A percentile compares a stretch with the other conserved stretches of the same genome.
Conservation (phyloP, 495 filamentous ascomycete genomes). For the Daldinia bambusicola region DNA sequence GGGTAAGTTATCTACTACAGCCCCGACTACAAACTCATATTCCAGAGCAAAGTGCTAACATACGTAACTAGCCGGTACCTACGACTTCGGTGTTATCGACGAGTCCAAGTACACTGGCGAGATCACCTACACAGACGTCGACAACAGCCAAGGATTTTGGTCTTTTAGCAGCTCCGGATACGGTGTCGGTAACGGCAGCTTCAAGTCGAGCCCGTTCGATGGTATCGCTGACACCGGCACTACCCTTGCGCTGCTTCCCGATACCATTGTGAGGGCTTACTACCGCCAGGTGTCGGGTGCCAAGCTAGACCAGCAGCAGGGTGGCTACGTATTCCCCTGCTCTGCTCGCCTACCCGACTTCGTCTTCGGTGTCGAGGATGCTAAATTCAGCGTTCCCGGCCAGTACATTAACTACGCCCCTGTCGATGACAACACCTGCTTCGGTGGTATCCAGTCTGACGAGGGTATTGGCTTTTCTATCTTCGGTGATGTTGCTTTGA, state of each 20-base stretch:
- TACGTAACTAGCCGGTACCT: conserved; percentile 61
- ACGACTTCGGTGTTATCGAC: conserved; percentile 79
- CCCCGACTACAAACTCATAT: neutral
- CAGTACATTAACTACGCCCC: conserved; percentile 65
- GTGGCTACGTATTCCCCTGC: conserved; percentile 77
- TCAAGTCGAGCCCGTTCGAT: conserved; percentile 50
- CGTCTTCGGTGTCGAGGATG: conserved; percentile 63
- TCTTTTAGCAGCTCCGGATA: conserved; percentile 70
- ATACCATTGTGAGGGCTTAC: conserved; percentile 66
- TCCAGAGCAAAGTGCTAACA: conserved; percentile 12
- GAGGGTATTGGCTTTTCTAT: conserved; percentile 71
- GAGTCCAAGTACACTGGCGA: conserved; percentile 67
- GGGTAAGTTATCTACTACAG: conserved; percentile 29
- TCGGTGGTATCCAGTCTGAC: conserved; percentile 70
- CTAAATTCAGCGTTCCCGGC: conserved; percentile 62
- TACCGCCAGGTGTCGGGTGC: conserved; percentile 67
- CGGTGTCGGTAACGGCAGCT: conserved; percentile 60
- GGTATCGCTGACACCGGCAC: conserved; percentile 74
- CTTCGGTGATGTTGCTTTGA: conserved; percentile 80
- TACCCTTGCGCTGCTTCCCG: conserved; percentile 70
- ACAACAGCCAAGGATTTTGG: conserved; percentile 73
- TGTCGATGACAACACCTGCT: conserved; percentile 57
- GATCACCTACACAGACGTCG: conserved; percentile 69
- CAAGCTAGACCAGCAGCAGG: conserved; percentile 54
- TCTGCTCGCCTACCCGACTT: conserved; percentile 66